Evolutionary conservation across 768 basidiomycete species (phyloP), one percentile per base, ranked within the genome.

Genomic region (Thelephora aurantiotincta): DNA sequence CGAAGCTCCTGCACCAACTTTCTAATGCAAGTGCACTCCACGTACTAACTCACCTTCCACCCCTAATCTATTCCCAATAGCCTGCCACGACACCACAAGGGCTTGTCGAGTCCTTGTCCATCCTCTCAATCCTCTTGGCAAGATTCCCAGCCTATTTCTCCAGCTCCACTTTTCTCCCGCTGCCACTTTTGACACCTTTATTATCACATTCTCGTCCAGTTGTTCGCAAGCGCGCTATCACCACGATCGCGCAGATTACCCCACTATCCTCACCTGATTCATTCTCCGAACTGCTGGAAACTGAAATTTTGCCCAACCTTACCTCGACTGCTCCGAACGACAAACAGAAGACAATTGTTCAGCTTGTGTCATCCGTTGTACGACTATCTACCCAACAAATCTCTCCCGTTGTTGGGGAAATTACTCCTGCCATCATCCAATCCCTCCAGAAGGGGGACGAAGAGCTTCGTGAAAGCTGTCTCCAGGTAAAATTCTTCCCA

Each of bases 221-320:
- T 0, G 87, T 98, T 46, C 79, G 93, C 45, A 98, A 98, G 68
- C 83, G 92, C 45, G 86, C 90, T 2, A 92, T 97, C 50, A 69
- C 80, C 34, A 88, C 91, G 0, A 62, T 91, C 36, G 84, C 89
- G 0, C 86, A 90, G 54, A 85, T 91, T 59, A 72, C 92, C 35
- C 84, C 81, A 13, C 76, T 78, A 37, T 81, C 82, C 7, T 76
- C 75, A 35, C 69, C 77, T 3, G 67, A 70, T 2, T 62, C 85
- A 9, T 85, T 87, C 58, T 60, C 69, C 1, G 64, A 72, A n/a
- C 65, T 90, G 26, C 65, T 91, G 41, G 66, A 69, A 45, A 64
- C 66, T 3, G 70, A 75, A 30, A 71, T 90, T 0, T 67, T 78
- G 30, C 79, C 82, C 13, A 78, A 72, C 57, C 73, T 82, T 16